Base-by-base conservation (phyloP, 495 filamentous ascomycete species). In the Astrothelium macrocarpum region DNA sequence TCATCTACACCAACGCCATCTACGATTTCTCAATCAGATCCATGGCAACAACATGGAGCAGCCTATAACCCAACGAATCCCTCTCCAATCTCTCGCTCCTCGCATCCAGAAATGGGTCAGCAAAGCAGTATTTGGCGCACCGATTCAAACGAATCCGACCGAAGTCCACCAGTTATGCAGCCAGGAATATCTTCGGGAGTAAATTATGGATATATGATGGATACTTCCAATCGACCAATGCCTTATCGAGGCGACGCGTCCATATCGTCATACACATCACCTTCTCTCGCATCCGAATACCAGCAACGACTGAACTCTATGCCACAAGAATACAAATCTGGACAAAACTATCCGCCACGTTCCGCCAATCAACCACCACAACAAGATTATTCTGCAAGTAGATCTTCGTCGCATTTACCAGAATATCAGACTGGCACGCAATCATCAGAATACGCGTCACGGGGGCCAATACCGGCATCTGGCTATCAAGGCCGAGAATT, bases 181-280 rank as follows among this genome's bases (percentile, higher is more conserved):
- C 10, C 49, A 9, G 49, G 49, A 7, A 28, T 56, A 10, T 56
- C 49, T 5, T 28, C 49, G 11, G 49, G 49, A 11, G 49, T 56
- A 10, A 56, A 56, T 56, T 56, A 56, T 56, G 49, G 49, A 29
- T 56, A 56, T 20, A 56, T 56, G 49, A 20, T 56, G 49, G 49
- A 56, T 56, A 11, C 49, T 11, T 56, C 49, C 29, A 25, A 25
- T 5, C 49, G 49, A 26, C 23, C 49, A 11, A 20, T 56, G 49
- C 49, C 49, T 26, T 56, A 56, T 56, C 49, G 49, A 26, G 49
- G 49, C 16, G 49, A 56, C 11, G 20, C 49, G 26, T 56, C 49
- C 7, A 29, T 56, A 29, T 20, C 49, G 25, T 28, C 49, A 10
- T 56, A 56, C 25, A 56, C 49, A 7, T 29, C 49, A 16, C 49